Conservation (phyloP, 805 yeast genomes). For the Candida hispaniensis region DNA sequence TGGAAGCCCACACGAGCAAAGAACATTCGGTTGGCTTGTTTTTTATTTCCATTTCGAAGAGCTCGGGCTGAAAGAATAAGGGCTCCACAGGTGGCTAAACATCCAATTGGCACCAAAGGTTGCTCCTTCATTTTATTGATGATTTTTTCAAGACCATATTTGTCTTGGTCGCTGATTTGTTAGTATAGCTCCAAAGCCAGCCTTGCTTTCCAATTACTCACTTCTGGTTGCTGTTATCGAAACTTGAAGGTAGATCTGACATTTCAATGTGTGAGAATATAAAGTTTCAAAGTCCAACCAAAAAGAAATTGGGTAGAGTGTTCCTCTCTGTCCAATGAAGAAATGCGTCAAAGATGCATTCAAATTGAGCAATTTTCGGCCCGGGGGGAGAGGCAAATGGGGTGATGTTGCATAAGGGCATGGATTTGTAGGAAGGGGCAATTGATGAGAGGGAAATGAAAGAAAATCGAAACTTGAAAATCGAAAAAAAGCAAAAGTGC, state of each 20-base stretch:
- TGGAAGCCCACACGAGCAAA: constrained; percentile 85
- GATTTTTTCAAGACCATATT: constrained; percentile 16
- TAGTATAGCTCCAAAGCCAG: constrained; percentile 1
- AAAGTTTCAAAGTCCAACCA: too few relatives aligned
- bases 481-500: too few relatives aligned
- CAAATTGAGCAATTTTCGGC: too few relatives aligned
- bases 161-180: constrained; percentile 10
- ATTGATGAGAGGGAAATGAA: too few relatives aligned
- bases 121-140: constrained; percentile 57
- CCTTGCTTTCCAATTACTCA: constrained; percentile 4
- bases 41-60: constrained; percentile 57
- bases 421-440: too few relatives aligned
- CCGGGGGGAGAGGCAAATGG: too few relatives aligned
- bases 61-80: constrained; percentile 70
- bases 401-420: too few relatives aligned
- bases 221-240: constrained; percentile 14
- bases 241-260: constrained; percentile 16
- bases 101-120: constrained; percentile 81
- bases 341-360: too few relatives aligned
- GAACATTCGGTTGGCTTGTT: constrained; percentile 75
- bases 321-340: too few relatives aligned
- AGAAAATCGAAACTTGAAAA: too few relatives aligned
- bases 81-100: constrained; percentile 69
- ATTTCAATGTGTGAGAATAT: too few relatives aligned
- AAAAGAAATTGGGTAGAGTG: too few relatives aligned